phyloP scores from a whole-genome alignment of 257 asterid genomes.

The Capsicum rhomboideum region DNA sequence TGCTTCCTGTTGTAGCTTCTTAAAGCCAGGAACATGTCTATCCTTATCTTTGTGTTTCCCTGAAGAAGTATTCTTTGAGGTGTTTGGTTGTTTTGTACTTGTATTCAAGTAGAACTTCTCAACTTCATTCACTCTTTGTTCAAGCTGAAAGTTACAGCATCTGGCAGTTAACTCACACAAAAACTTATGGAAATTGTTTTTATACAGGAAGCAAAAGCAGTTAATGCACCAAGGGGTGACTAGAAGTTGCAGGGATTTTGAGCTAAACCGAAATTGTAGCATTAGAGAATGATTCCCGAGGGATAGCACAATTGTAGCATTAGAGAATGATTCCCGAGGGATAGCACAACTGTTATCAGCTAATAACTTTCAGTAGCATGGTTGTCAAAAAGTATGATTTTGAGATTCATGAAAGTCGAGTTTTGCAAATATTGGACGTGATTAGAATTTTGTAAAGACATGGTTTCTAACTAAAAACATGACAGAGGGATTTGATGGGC shows the following conservation, averaged over 20 bases:
- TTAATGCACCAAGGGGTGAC: background rate
- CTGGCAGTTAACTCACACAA: background rate
- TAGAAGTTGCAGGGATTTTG: background rate
- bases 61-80: slow-evolving; percentile 28
- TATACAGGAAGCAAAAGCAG: background rate
- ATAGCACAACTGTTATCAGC: background rate
- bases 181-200: slow-evolving; percentile 2
- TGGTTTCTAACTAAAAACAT: background rate
- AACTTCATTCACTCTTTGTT: slow-evolving; percentile 63
- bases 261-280: background rate
- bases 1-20: slow-evolving; percentile 83
- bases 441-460: background rate
- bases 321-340: background rate
- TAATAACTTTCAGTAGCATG: background rate
- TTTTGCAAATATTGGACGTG: background rate
- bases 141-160: slow-evolving; percentile 44
- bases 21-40: slow-evolving; percentile 63
- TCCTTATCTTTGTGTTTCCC: slow-evolving; percentile 60
- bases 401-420: background rate
- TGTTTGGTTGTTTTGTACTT: slow-evolving; percentile 30
- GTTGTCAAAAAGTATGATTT: background rate
- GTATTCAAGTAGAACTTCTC: slow-evolving; percentile 48
- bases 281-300: background rate
- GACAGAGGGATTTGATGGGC: background rate
- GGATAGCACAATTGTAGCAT: background rate